Percentiles rank a stretch among this genome's conserved stretches.
Conservation (phyloP, 2,329 filamentous ascomycete genomes). For the Fusarium liriodendri region DNA sequence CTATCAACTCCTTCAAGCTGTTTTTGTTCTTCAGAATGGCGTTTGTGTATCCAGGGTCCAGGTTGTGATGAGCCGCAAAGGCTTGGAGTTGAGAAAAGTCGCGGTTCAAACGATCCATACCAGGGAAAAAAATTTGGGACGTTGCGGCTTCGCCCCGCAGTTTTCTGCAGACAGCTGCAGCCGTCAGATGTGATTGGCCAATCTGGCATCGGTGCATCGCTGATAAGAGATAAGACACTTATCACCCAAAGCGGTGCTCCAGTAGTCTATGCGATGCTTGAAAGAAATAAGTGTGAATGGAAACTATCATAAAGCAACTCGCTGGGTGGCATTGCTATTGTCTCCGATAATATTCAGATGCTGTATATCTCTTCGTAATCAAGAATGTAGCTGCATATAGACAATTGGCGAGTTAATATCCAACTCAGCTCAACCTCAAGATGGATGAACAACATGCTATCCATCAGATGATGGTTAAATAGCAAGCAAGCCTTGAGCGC, state of each 20-base stretch:
- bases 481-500: neutral
- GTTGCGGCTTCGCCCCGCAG: slow-evolving; percentile 36
- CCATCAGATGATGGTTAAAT: neutral
- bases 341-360: neutral
- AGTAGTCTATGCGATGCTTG: neutral
- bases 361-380: neutral
- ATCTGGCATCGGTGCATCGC: slow-evolving; percentile 4
- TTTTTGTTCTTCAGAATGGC: neutral
- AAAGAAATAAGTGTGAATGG: neutral
- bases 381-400: neutral
- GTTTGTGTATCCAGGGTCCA: neutral
- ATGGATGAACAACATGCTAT: neutral
- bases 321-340: neutral
- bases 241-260: neutral
- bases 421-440: neutral
- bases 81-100: slow-evolving; percentile 32
- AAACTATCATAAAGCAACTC: neutral
- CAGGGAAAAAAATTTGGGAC: slow-evolving; percentile 44
- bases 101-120: slow-evolving; percentile 17
- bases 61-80: slow-evolving; percentile 9
- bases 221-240: slow-evolving; percentile 33
- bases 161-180: neutral
- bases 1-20: neutral
- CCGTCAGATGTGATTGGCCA: slow-evolving; percentile 31
- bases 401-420: neutral